Base-by-base conservation (phyloP, 768 basidiomycete species). In the Rhizopogon vulgaris region DNA sequence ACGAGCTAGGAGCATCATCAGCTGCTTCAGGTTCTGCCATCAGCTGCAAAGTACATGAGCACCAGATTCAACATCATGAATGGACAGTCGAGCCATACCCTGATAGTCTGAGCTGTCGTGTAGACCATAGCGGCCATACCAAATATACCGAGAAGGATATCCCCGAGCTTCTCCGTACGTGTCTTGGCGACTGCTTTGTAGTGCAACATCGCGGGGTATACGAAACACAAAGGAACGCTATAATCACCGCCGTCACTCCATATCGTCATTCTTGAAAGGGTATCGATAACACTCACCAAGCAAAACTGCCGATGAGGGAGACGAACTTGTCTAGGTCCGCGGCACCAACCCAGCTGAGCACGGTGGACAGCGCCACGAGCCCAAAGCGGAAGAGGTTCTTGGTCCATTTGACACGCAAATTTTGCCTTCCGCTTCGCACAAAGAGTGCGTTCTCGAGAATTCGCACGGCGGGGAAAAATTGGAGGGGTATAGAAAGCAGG, bases 381-480 rank as follows among this genome's bases (percentile, higher is more conserved):
- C 73, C 72, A 59, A 88, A 92, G 46, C 85, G 79, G 68, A 94
- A 83, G n/a, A 81, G 69, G 61, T 98, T 99, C 83, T 99, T 99
- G 60, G 83, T 75, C 96, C 95, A 98, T 67, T 99, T 98, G 65
- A 98, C 88, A 51, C 80, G 77, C 32, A 72, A 57, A 65, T 92
- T 78, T 48, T 67, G 76, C 68, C 97, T 97, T 43, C 96, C 96
- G 59, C 89, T 92, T 45, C 79, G 79, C 41, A 83, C 83, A 66
- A 98, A 97, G 27, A 98, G 61, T 3, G 90, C 94, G 63, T 97
- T 95, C 76, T 99, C 96, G 71, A 97, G 82, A 63, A 99, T 98
- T 49, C 96, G 84, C 42, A 95, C 85, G 3, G 95, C 96, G 0
- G 96, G 96, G 90, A 98, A 97, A 51, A 97, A 84, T 69, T 98